Evolutionary conservation across 495 filamentous ascomycete species (phyloP), one percentile per base, ranked within the genome.

Genomic region (Lentithecium fluviatile): DNA sequence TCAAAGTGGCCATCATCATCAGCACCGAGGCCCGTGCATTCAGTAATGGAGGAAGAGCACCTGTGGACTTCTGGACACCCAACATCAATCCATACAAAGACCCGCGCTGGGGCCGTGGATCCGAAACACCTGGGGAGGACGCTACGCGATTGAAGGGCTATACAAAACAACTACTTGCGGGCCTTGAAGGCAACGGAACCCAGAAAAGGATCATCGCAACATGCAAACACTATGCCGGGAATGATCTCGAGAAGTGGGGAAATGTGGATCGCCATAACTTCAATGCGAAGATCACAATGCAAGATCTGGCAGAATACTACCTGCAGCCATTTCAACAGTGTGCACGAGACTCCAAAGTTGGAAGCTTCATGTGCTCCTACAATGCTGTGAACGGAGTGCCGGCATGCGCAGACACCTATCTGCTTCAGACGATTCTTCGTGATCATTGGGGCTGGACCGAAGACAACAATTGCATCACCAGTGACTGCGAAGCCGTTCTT

Each of bases 201-300:
- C n/a, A 57, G 24, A 17, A 40, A 48, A 43, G 38, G 12, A 40
- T 57, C 8, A 48, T 57, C 15, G 54, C 54, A 46, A 86, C 80
- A 2, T 82, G 80, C 36, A 86, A 86, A 64, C 83, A 85, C 65
- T 85, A 74, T 54, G 82, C 80, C 5, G 83, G 76, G 0, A 55
- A 55, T 20, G 52, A 55, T 20, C 52, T 55, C 19, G 52, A 55
- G 34, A 34, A 72, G 56, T 77, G 73, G 71, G 64, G 70, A 37
- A 71, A 61, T 25, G 19, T 71, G 49, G 54, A 59, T 65, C 60
- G 75, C 26, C 68, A 76, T 51, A 56, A 68, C 11, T 76, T 77
- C 61, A 69, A 79, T 50, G 75, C 75, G 12, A 69, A 69, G 8
- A 66, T 78, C 26, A 64, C 73, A 10, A 52, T 63, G 51, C 78